Evolutionary conservation across 169 alveolate genomes (phyloP), one percentile per base, ranked within the genome.

Genomic region (Cryptosporidium tyzzeri): DNA sequence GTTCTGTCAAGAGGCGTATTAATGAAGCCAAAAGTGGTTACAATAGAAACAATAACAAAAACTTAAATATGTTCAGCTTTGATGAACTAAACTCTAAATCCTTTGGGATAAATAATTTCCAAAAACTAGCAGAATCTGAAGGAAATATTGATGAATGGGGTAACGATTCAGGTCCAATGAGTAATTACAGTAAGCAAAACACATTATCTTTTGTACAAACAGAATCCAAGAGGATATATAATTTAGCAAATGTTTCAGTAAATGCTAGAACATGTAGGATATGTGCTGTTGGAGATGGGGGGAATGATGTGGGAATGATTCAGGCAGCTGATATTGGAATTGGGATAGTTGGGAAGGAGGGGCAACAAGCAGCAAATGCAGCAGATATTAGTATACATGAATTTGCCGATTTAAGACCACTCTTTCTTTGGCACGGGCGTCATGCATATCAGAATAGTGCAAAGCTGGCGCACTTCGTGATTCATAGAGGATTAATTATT

Each of bases 291-390:
- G 99, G 99, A 14, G 99, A 98, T 93, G 99, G 99, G 6, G 99
- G 99, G n/a, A 98, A 98, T 91, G 99, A 98, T 91, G 99, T 98
- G 23, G 99, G 99, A 41, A 98, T 98, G 99, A 98, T 98, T 41
- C 95, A 94, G 85, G 98, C 97, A 35, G 97, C 98, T 35, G 97
- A 95, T 85, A 96, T 97, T 18, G 99, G 99, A 5, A 93, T 97
- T 48, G 99, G 99, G n/a, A 96, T 97, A 37, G 97, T 96, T 21
- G 99, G 99, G 41, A 97, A 97, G 86, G 99, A 97, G 93, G 99
- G 99, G 29, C 92, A 94, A 69, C 98, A 98, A 93, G 99, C 99
- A 50, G 96, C 99, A 35, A 94, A 97, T 44, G 99, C 99, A 18
- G 96, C 99, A 29, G 99, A 98, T 93, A 97, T 96, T 84, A 95